These are phyloP conservation scores for Acrocalymma vagum DNA, from an alignment of 2,329 filamentous ascomycete species.

Conservation along the genomic window DNA sequence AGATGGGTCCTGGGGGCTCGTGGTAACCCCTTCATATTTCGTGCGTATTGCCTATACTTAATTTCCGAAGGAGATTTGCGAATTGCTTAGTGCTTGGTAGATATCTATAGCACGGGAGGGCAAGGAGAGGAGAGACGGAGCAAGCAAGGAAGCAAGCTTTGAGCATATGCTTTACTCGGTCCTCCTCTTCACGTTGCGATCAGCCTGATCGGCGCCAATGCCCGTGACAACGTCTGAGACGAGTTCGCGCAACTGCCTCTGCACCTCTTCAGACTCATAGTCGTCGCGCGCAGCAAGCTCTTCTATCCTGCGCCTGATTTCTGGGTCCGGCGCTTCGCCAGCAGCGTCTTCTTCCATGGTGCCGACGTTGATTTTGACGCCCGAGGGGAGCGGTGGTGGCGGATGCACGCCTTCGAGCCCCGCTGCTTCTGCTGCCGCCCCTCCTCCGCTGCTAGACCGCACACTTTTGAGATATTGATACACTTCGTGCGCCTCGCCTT, in stretches of 20 bases:
- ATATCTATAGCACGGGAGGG: too few relatives aligned
- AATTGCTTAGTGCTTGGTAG: too few relatives aligned
- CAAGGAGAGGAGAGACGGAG: too few relatives aligned
- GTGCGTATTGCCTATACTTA: too few relatives aligned
- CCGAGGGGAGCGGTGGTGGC: constrained; percentile 74
- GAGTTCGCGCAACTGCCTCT: constrained; percentile 78
- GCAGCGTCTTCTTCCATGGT: constrained; percentile 68
- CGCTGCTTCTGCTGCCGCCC: constrained; percentile 26
- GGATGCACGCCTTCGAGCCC: constrained; percentile 36
- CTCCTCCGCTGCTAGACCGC: constrained; percentile 35
- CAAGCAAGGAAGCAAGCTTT: too few relatives aligned
- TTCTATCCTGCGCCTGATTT: constrained; percentile 86
- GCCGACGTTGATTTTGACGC: constrained; percentile 79
- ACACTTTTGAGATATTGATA: constrained; percentile 70
- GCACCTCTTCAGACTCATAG: constrained; percentile 81
- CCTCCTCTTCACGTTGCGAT: constrained; percentile 55
- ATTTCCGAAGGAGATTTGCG: too few relatives aligned
- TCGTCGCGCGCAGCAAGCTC: constrained; percentile 85
- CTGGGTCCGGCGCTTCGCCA: constrained; percentile 76
- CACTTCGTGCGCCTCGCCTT: constrained; percentile 80
- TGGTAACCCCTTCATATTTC: too few relatives aligned
- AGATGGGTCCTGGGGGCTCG: too few relatives aligned
- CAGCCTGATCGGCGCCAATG: constrained; percentile 67
- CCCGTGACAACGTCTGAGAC: constrained; percentile 82
- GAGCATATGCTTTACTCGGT: constrained; percentile 43